Base-by-base conservation (phyloP, 331 rosid species). In the Pyracantha coccinea region DNA sequence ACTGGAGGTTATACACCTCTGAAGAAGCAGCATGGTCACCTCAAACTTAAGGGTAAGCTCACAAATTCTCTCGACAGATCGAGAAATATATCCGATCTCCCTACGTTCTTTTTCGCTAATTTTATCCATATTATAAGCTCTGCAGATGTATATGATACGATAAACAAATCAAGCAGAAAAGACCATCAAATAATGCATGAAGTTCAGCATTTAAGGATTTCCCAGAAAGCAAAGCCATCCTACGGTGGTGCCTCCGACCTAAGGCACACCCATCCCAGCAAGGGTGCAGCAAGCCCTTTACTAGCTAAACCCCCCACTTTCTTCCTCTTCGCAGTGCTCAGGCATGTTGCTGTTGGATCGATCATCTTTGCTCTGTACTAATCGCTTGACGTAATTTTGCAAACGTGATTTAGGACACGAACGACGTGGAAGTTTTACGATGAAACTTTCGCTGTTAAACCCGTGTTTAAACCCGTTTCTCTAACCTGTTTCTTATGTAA, bases 161-260 rank as follows among this genome's bases (percentile, higher is more conserved):
- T 27, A 17, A 53, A 15, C 32, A 80, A 69, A 74, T 75, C 80
- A 68, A 83, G 61, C 35, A 73, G 77, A 79, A 63, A 44, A 20
- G 44, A 27, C 45, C 75, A 57, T 69, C 78, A 54, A 77, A 78
- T 59, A 68, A 71, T 72, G 72, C 85, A 83, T 73, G 67, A 10
- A 68, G 78, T 77, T 59, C 78, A 78, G 27, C 82, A 65, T 21
- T 13, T 44, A 13, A 55, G 35, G 47, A 54, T 66, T 41, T 71
- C 53, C 38, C 29, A 44, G 75, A 90, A 61, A 55, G 32, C 81
- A 58, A 85, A 66, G 80, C 81, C 74, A 65, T 1, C 24, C 62
- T 66, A 76, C 28, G 85, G 87, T 38, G 83, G 79, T 38, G 74
- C 89, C 52, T 77, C 50, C 44, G 82, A 77, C 83, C 2, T 77